A percentile compares a stretch with the other conserved stretches of the same genome.
phyloP scores from a whole-genome alignment of 257 asterid species.

The Gynochthodes officinalis region DNA sequence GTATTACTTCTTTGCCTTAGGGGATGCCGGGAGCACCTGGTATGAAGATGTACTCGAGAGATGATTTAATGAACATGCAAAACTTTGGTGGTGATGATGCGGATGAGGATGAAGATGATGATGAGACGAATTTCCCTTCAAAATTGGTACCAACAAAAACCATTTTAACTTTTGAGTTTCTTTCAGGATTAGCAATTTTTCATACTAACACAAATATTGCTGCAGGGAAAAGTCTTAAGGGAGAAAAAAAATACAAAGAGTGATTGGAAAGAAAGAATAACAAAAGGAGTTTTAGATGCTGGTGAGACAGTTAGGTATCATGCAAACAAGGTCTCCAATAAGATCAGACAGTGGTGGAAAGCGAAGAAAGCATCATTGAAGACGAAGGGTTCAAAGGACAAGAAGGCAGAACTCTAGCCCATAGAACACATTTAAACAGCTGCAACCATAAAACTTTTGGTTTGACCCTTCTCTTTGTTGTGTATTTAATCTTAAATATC shows the following conservation, averaged over 20 bases:
- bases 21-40: constrained; percentile 95
- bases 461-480: constrained; percentile 3
- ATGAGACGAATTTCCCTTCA: constrained; percentile 55
- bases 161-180: neutral
- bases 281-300: constrained; percentile 43
- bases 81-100: constrained; percentile 71
- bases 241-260: constrained; percentile 43
- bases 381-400: constrained; percentile 38
- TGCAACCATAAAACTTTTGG: neutral
- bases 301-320: constrained; percentile 52
- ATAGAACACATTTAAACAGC: neutral
- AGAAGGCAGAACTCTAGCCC: constrained; percentile 61
- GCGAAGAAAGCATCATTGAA: constrained; percentile 37
- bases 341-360: constrained; percentile 65
- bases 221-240: constrained; percentile 64
- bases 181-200: neutral
- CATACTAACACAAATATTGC: constrained; percentile 9
- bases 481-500: neutral
- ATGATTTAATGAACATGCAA: constrained; percentile 72
- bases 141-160: constrained; percentile 48
- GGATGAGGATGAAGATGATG: constrained; percentile 65
- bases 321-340: constrained; percentile 42
- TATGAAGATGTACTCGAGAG: constrained; percentile 95
- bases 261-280: constrained; percentile 60
- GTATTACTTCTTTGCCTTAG: constrained; percentile 33